Conservation (phyloP, 2,329 filamentous ascomycete genomes). For the Calonectria pteridis region DNA sequence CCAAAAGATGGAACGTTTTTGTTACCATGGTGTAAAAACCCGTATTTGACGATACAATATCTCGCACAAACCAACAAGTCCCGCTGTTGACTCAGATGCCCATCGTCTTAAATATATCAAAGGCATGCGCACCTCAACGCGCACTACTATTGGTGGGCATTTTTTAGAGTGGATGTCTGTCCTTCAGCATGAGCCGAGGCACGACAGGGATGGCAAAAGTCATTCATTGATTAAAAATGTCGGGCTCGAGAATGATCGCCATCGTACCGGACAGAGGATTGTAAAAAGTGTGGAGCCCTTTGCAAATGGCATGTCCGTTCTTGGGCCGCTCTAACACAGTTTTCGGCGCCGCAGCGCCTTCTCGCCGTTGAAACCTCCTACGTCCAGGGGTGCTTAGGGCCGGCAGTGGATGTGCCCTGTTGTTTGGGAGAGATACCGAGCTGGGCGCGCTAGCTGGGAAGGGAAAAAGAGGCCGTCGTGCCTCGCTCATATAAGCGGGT, state of each 20-base stretch:
- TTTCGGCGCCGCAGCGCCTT: neutral
- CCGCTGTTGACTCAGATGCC: neutral
- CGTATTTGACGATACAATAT: neutral
- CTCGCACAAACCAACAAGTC: neutral
- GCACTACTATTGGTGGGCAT: neutral
- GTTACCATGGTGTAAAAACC: neutral
- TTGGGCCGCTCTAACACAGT: neutral
- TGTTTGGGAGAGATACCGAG: neutral
- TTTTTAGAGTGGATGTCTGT: neutral
- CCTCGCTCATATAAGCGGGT: neutral
- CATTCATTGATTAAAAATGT: neutral
- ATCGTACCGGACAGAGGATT: neutral
- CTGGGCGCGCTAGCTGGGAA: neutral
- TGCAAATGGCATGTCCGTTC: neutral
- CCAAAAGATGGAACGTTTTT: conserved; percentile 5
- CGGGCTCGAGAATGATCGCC: neutral
- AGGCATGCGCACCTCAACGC: neutral
- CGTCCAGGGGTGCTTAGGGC: neutral
- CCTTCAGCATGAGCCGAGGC: neutral
- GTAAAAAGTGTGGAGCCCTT: neutral
- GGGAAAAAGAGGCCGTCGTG: neutral
- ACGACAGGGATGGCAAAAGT: neutral
- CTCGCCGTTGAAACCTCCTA: neutral
- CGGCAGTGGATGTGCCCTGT: neutral
- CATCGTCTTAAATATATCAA: conserved; percentile 2